Evolutionary conservation across 2,329 filamentous ascomycete genomes (phyloP), one percentile per base, ranked within the genome.

Genomic region (Endocalyx cinctus): DNA sequence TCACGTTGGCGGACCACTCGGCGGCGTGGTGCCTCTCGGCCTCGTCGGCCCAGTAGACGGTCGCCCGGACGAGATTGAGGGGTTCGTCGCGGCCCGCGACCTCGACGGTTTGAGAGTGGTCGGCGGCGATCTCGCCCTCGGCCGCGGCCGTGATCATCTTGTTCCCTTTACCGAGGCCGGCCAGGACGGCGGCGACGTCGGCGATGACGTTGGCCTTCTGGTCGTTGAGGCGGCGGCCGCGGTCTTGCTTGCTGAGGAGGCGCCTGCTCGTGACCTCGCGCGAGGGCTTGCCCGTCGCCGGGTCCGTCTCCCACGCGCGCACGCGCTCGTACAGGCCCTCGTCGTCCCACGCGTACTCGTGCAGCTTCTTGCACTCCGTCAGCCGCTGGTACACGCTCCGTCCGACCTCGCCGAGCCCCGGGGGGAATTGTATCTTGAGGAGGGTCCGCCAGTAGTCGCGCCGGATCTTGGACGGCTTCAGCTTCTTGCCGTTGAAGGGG

Each of bases 381-480:
- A 84, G 66, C 52, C 74, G 77, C 48, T 78, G 74, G 58, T 67
- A 82, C 27, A 76, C 73, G 32, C 67, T 73, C 18, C 72, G 72
- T 16, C 80, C 79, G 11, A 79, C 62, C 17, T 61, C 52, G 38
- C 70, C 72, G 25, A 64, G 59, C 27, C 70, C 72, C 27, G 58
- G 39, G 27, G 69, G 69, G 52, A 84, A 78, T 50, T 70, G 62
- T 40, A 84, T 73, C 42, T 70, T 59, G 31, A 77, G 77, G 48
- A 83, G 61, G 6, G 75, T 74, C 20, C 63, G 62, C 79, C 81
- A 84, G 59, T 78, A 75, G 62, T 84, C 80, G 57, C 78, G 81
- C 38, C 80, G 77, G 25, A 84, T 62, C 48, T 74, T 76, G 34
- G 70, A 55, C 3, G 78, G 78, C 44, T 75, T 72, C 29, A 74